Base-by-base conservation (phyloP, 2,329 filamentous ascomycete species). In the Ilyonectria destructans region DNA sequence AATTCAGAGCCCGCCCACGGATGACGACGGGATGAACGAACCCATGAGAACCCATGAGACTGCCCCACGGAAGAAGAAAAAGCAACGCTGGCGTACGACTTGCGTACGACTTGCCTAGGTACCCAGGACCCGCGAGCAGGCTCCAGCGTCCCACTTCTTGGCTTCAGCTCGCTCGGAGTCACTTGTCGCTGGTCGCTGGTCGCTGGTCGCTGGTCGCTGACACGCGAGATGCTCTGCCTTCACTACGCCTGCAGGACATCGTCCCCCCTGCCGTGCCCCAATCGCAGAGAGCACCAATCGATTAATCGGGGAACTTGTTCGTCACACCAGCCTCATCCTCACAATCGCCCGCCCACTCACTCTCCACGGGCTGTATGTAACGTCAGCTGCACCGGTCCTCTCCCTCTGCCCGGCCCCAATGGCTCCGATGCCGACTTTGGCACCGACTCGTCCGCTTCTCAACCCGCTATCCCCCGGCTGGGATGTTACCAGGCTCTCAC, bases 311-410 rank as follows among this genome's bases (percentile, higher is more conserved):
- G 68, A 71, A 69, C 62, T 65, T 55, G 58, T 57, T 72, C 62
- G 69, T 69, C 71, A 72, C 70, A 72, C 67, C 69, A 68, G 65
- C 70, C 70, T 68, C 66, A 74, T 68, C 56, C 63, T 62, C 45
- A 66, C 57, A 63, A 52, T 63, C 62, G 26, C 65, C 67, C 68
- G 68, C 70, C 62, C 68, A 60, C 61, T 61, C 23, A 51, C 46
- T 43, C 52, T 49, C 56, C 33, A 48, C 59, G 40, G 37, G 43
- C 54, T 55, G 59, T 54, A 54, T 54, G 51, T 37, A 65, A 62
- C 59, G 52, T 69, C 65, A 69, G 61, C 72, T 73, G 61, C 68
- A 68, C 61, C 63, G 59, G 58, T 70, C 65, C 64, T 51, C 51
- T 58, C 71, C 31, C 33, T 35, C 51, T 49, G 56, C 37, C 49